Evolutionary conservation across 2,329 filamentous ascomycete genomes (phyloP), one percentile per base, ranked within the genome.

Genomic region (Lachnellula arida): DNA sequence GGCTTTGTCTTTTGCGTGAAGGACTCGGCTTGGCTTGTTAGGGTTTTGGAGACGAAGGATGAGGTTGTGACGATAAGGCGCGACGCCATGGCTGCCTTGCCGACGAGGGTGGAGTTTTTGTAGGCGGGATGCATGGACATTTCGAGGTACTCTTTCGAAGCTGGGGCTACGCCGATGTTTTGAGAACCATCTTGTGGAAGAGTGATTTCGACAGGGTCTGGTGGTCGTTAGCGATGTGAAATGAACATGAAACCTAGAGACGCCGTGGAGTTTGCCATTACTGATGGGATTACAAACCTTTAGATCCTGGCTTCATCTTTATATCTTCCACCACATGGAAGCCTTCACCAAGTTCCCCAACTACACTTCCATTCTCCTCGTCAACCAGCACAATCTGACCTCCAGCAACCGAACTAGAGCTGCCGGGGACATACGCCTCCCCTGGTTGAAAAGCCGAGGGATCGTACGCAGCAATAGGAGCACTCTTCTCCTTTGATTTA

Each of bases 331-430:
- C 78, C 17, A 96, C 81, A 62, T 91, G 78, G 67, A 90, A 93
- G 17, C 87, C 88, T 56, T 93, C 88, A 56, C 88, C 85, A 59
- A 99, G 76, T 75, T 99, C 93, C 46, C 94, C 94, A 28, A 99
- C 89, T 8, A 99, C 89, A 65, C 90, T 95, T 51, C 94, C 94
- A 73, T 99, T 89, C 70, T 97, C 93, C 73, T 99, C 94, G 68
- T 99, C 91, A 15, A 99, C 79, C 9, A 99, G 80, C 5, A 99
- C 93, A 64, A 97, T 93, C 71, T 94, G 86, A 15, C 92, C 89
- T 37, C 82, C 71, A 63, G 84, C 79, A 54, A 66, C 70, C 4
- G 77, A 76, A 65, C 82, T 85, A 51, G 81, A 77, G 64, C 81
- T 84, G 15, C 84, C 84, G 54, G 80, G 75, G 12, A 82, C 84